Conservation (phyloP, 2,329 filamentous ascomycete genomes). For the Ophiostoma piceae region DNA sequence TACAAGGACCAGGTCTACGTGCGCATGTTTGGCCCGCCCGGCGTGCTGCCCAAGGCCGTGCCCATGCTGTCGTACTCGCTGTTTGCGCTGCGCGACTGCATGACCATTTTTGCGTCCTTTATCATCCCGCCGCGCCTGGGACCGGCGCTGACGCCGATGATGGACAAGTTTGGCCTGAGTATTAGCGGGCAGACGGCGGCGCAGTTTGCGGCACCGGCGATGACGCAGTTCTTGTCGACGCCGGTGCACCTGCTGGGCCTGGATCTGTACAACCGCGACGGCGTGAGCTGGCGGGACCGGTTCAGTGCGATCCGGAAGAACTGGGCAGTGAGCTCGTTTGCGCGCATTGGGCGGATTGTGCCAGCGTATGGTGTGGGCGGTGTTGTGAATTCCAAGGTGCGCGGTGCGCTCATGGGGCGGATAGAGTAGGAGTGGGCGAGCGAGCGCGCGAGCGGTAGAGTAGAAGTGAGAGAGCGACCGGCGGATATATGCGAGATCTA, state of each 20-base stretch:
- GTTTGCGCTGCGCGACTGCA: constrained; percentile 75
- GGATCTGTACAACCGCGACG: constrained; percentile 73
- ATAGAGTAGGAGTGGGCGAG: constrained; percentile 37
- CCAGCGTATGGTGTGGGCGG: constrained; percentile 86
- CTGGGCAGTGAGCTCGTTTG: constrained; percentile 67
- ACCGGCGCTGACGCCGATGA: constrained; percentile 55
- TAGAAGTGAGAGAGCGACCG: too few species aligned
- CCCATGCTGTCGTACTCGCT: constrained; percentile 67
- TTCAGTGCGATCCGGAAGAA: constrained; percentile 63
- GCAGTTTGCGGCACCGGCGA: constrained; percentile 75
- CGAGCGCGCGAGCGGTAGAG: neutral
- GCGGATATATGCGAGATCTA: too few species aligned
- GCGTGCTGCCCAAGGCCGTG: constrained; percentile 50
- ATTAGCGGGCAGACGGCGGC: constrained; percentile 58
- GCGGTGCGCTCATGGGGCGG: constrained; percentile 60
- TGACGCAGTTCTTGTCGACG: constrained; percentile 72
- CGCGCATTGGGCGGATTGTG: constrained; percentile 77
- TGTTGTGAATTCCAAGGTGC: constrained; percentile 72
- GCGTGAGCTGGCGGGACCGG: constrained; percentile 52
- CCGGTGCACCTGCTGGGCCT: constrained; percentile 80
- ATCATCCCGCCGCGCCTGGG: constrained; percentile 79
- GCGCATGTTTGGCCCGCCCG: constrained; percentile 67
- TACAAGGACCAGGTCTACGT: constrained; percentile 89
- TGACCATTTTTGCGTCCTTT: constrained; percentile 89
- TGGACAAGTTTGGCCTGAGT: constrained; percentile 31